Base-by-base conservation (phyloP, 768 basidiomycete genomes). In the Mycena rosella region DNA sequence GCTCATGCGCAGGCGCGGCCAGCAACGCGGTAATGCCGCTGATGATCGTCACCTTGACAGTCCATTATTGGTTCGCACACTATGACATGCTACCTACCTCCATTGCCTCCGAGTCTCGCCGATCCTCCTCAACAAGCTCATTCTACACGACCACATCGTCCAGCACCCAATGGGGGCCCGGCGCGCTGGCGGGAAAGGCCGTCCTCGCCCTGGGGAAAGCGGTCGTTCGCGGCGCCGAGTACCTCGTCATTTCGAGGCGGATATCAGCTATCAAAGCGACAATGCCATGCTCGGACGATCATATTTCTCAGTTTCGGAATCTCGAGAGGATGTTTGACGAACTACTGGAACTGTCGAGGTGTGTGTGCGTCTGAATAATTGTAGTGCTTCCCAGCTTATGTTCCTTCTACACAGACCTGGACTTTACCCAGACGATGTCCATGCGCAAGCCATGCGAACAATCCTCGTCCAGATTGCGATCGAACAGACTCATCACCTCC, bases 101-200 rank as follows among this genome's bases (percentile, higher is more conserved):
- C n/a, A n/a, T n/a, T n/a, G n/a, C n/a, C n/a, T n/a, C n/a, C n/a
- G n/a, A n/a, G n/a, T 34, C 38, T 9, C 38, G 15, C 42, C 42
- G 18, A 3, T 44, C 42, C 20, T 20, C 42, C 3, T 44, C 42
- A 44, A 7, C 20, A 20, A 44, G 18, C 42, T 44, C 42, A 13
- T 27, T 58, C 11, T 51, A 61, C 36, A 51, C 60, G 15, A 53
- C 51, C 26, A 51, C 60, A 38, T 61, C 60, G 24, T 61, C 60
- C 3, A 61, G 60, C 36, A 61, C 60, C 13, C 60, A 61, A 30
- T 61, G 47, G 60, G 60, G 60, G n/a, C 60, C 60, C 11, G 34
- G 60, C 5, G 60, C 60, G 18, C 10, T 62, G 52, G 49, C 60
- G 22, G 60, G 60, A 44, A 62, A 61, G 40, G 38, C 45, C 20